phyloP scores from a whole-genome alignment of 1,284 basidiomycete species.

The Cryptococcus amylolentus region DNA sequence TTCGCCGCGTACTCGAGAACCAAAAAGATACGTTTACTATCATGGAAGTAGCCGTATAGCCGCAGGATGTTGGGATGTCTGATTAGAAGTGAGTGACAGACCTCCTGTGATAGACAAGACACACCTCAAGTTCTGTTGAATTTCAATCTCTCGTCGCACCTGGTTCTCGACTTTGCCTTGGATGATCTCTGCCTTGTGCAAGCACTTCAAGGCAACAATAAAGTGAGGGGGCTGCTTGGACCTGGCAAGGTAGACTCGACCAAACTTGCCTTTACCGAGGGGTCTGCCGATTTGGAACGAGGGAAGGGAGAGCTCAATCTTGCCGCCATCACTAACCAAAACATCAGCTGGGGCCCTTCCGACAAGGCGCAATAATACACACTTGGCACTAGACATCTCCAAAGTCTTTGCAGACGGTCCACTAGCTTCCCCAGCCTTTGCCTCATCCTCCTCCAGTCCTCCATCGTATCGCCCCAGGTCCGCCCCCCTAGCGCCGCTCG shows the following conservation, averaged over 20 bases:
- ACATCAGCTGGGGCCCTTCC: neutral
- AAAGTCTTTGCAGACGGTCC: conserved; percentile 71
- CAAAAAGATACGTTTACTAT: conserved; percentile 94
- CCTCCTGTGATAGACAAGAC: conserved; percentile 12
- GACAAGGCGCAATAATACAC: conserved; percentile 33
- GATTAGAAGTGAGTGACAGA: neutral
- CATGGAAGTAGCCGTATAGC: conserved; percentile 95
- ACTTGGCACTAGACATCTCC: conserved; percentile 74
- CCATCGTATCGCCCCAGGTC: conserved; percentile 84
- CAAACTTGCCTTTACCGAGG: conserved; percentile 97
- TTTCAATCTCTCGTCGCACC: conserved; percentile 95
- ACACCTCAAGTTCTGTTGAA: conserved; percentile 85
- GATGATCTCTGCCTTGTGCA: conserved; percentile 95
- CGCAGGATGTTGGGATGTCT: conserved; percentile 92
- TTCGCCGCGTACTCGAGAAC: conserved; percentile 96
- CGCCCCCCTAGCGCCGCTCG: conserved; percentile 32
- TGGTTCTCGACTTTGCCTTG: conserved; percentile 89
- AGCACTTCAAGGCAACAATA: conserved; percentile 93
- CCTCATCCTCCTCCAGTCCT: conserved; percentile 73
- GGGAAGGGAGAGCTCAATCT: conserved; percentile 55
- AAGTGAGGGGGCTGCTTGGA: conserved; percentile 83
- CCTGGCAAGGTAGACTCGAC: conserved; percentile 96
- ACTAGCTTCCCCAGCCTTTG: conserved; percentile 54
- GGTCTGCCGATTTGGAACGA: conserved; percentile 93
- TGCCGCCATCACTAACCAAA: conserved; percentile 49